phyloP scores from a whole-genome alignment of 192 early-diverging fungal genomes.

The Rhizophagus prolifer region DNA sequence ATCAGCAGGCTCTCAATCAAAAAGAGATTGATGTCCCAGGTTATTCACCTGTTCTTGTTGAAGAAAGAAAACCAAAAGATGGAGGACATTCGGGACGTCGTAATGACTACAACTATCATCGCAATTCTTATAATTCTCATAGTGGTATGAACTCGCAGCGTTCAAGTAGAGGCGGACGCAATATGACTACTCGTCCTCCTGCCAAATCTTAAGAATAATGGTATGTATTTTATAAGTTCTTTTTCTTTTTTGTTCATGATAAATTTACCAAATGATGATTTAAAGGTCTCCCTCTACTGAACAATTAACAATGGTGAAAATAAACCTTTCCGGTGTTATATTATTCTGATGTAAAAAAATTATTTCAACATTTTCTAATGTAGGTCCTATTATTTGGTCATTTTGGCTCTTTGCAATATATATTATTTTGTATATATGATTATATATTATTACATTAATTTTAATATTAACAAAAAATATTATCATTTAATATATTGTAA shows the following conservation, averaged over 20 bases:
- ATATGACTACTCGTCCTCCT: neutral
- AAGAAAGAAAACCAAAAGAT: conserved; percentile 42
- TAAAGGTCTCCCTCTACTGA: conserved; percentile 1
- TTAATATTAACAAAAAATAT: neutral
- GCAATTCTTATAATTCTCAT: neutral
- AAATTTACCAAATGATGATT: neutral
- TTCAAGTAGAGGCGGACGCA: neutral
- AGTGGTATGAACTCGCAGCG: conserved; percentile 10
- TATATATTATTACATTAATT: neutral
- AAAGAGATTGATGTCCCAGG: conserved; percentile 42
- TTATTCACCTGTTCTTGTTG: conserved; percentile 42
- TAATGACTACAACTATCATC: neutral
- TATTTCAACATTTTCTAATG: neutral
- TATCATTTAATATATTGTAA: neutral
- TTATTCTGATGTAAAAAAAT: neutral
- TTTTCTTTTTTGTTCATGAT: neutral
- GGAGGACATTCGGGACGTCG: no score
- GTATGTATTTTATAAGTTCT: neutral
- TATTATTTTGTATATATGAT: neutral
- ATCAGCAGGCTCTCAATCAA: conserved; percentile 63
- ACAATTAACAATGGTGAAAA: neutral
- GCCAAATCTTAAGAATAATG: conserved; percentile 8
- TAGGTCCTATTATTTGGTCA: neutral
- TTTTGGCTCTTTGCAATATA: neutral
- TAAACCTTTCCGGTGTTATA: neutral